Evolutionary conservation across 2,329 filamentous ascomycete genomes (phyloP), one percentile per base, ranked within the genome.

Genomic region (Chalaropsis thielavioides): DNA sequence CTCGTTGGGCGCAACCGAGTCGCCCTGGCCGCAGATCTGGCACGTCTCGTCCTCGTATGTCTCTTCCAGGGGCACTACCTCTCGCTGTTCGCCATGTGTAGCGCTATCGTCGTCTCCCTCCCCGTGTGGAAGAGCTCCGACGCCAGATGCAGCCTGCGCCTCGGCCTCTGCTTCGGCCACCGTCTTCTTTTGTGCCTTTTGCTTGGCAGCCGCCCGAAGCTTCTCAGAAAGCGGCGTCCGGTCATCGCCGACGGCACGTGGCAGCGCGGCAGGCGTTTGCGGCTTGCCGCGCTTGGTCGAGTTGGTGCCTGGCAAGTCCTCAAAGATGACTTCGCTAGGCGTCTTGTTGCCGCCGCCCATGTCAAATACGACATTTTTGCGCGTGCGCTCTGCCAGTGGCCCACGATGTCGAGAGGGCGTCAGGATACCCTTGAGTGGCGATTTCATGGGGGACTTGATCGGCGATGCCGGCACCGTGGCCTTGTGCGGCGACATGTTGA

Each of bases 1-100:
- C 70, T 84, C 77, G 70, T 87, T 86, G 1, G 81, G 81, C 1
- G 77, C 73, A 43, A 79, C 75, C 0, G 83, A 85, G 67, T 85
- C 79, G 0, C 81, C 79, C 64, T 80, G 80, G 44, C 74, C 76
- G 71, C 84, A 87, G 43, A 86, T 76, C 19, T 74, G 75, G 69
- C 84, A 87, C 0, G 81, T 76, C 64, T 83, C 81, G 19, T 83
- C 81, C 56, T 83, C 79, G 2, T 75, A 74, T 10, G 72, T 72
- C 11, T 75, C 73, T 19, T 73, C 70, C 13, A 31, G 31, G 6
- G 24, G n/a, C 13, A 22, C 49, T 22, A 13, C 64, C 24, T 56
- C 60, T 19, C 11, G 27, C 19, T 49, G 31, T 41, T 54, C 70
- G 2, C 44, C 35, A 35, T 11, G 51, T 7, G n/a, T 27, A 31